A percentile compares a stretch with the other conserved stretches of the same genome.
Conservation (phyloP, 306 rosid genomes). For the Acacia crassicarpa region DNA sequence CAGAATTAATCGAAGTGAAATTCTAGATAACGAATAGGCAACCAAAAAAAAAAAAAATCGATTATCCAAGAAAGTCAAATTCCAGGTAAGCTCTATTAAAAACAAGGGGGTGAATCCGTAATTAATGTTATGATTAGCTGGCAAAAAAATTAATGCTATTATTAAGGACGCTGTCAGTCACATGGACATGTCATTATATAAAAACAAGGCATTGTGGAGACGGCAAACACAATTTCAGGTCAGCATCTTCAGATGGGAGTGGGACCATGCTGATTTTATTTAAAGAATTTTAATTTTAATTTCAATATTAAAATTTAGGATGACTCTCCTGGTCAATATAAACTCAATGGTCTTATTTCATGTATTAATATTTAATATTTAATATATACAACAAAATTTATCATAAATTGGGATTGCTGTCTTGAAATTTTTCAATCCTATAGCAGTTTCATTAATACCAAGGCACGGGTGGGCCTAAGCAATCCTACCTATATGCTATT, state of each 20-base stretch:
- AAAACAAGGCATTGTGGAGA: background rate
- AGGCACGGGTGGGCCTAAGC: no score
- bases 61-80: background rate
- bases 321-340: background rate
- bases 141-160: background rate
- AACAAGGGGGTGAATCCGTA: background rate
- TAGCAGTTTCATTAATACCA: no score
- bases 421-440: no score
- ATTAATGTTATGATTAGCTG: background rate
- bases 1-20: no score
- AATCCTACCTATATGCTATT: no score
- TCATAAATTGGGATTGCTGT: no score
- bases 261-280: background rate
- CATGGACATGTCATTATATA: background rate
- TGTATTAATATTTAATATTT: no score
- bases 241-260: background rate
- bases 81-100: background rate
- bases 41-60: background rate
- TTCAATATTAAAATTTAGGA: background rate
- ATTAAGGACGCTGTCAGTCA: background rate
- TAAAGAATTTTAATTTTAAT: background rate
- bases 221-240: background rate
- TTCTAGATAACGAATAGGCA: no score
- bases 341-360: no score
- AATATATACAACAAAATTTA: no score